phyloP scores from a whole-genome alignment of 192 early-diverging fungal species.

The Linnemannia zychae region DNA sequence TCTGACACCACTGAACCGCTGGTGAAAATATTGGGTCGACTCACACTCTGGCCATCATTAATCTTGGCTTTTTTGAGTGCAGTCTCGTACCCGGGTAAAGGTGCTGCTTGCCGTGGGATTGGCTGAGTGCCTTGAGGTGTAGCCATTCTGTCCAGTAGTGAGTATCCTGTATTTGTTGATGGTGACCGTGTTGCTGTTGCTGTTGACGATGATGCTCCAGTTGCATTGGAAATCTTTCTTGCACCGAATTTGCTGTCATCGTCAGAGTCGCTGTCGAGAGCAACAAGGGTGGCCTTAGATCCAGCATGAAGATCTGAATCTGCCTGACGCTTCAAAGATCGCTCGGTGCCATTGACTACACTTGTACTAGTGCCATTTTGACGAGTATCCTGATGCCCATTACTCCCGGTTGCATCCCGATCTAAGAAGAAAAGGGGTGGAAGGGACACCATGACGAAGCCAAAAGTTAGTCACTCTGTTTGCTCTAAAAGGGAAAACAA shows the following conservation, averaged over 20 bases:
- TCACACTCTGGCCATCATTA: background rate
- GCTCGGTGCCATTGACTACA: background rate
- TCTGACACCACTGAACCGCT: conserved; percentile 27
- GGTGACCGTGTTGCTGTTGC: background rate
- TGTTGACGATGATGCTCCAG: background rate
- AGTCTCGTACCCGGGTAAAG: background rate
- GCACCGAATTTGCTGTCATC: background rate
- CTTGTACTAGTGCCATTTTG: background rate
- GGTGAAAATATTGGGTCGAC: conserved; percentile 12
- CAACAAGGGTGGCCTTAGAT: background rate
- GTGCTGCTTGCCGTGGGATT: conserved; percentile 12
- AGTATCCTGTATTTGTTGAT: background rate
- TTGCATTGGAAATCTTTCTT: background rate
- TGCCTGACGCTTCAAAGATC: conserved; percentile 25
- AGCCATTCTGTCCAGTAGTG: conserved; percentile 48
- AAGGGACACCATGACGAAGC: background rate
- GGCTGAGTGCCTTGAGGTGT: conserved; percentile 44
- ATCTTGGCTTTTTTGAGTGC: conserved; percentile 7
- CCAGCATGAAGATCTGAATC: background rate
- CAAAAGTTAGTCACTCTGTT: background rate
- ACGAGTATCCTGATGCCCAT: background rate
- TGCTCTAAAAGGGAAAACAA: background rate
- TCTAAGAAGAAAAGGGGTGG: background rate
- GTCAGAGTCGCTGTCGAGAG: conserved; percentile 35
- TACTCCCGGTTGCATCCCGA: background rate